Evolutionary conservation across 2,329 filamentous ascomycete species (phyloP), one percentile per base, ranked within the genome.

Genomic region (Aspergillus latus): DNA sequence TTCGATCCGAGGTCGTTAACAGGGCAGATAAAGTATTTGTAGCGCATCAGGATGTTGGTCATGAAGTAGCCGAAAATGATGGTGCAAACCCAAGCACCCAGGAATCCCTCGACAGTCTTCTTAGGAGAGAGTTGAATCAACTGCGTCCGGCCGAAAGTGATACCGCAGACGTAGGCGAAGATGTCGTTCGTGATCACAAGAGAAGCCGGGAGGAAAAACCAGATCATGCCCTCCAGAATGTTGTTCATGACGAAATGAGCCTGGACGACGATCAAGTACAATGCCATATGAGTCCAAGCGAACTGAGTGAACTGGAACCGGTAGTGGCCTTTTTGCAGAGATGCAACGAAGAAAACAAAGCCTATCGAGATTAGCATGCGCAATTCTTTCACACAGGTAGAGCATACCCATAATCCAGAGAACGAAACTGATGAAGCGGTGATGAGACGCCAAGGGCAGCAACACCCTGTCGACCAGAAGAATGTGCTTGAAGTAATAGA

Each of bases 161-260:
- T 97, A 59, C 94, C 94, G 74, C 92, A 97, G 59, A 99, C 86
- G 73, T 99, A 99, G 67, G 94, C 94, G 68, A 95, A 97, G 62
- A 99, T 99, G 72, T 99, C 94, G 75, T 99, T 99, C 62, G 90
- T 97, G 72, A 99, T 96, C 73, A 99, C 94, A 66, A 99, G 84
- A 52, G 91, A 88, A 6, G 91, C 92, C 6, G 94, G 94, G 44
- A 99, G 78, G 83, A 97, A 97, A 82, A 99, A 97, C 94, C 94
- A 99, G 73, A 99, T 96, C 89, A 99, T 92, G 78, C 94, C 94
- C 78, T 99, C 94, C 67, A 99, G 95, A 63, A 99, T 89, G 76
- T 99, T 99, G 83, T 99, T 99, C 90, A 99, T 97, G 78, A 97
- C 91, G 74, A 99, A 99, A 74, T 99, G 94, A 11, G 94, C 92